Conservation (phyloP, 2,329 filamentous ascomycete species). For the Decorospora gaudefroyi region DNA sequence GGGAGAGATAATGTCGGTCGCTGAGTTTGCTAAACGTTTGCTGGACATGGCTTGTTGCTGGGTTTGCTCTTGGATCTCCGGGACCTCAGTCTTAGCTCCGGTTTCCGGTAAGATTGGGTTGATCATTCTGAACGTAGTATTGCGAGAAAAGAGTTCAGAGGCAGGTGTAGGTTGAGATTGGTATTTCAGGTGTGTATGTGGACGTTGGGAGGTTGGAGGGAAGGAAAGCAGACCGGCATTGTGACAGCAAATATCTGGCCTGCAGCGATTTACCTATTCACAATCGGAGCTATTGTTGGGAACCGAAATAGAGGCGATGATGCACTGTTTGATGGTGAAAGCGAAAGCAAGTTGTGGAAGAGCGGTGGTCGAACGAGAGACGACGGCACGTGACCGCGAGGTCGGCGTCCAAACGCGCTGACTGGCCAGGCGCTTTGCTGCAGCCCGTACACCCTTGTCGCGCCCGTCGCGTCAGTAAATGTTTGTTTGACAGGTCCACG, state of each 20-base stretch:
- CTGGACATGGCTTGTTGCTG: conserved; percentile 6
- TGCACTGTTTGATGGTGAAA: conserved; percentile 5
- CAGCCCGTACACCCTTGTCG: conserved; percentile 30
- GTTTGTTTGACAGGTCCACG: conserved; percentile 34
- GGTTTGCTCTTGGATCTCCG: conserved; percentile 1
- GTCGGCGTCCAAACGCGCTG: conserved; percentile 15
- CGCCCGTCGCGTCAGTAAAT: conserved; percentile 32
- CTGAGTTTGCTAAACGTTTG: conserved; percentile 1
- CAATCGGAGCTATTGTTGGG: background rate
- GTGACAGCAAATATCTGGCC: conserved; percentile 8
- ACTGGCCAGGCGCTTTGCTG: conserved; percentile 20
- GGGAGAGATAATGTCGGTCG: background rate
- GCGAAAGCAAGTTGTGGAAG: conserved; percentile 3
- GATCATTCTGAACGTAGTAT: background rate
- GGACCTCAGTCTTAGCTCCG: background rate
- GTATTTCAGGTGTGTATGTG: conserved; percentile 21
- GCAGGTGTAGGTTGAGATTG: background rate
- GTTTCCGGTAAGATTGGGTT: background rate
- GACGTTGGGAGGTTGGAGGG: conserved; percentile 15
- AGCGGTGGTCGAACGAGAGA: background rate
- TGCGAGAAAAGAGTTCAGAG: background rate
- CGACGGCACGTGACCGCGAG: conserved; percentile 16
- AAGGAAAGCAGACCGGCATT: conserved; percentile 24
- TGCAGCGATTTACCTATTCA: no score
- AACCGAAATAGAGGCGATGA: background rate